Percentiles rank a stretch among this genome's conserved stretches.
phyloP scores from a whole-genome alignment of 2,329 filamentous ascomycete genomes.

The Monilinia vaccinii-corymbosi region DNA sequence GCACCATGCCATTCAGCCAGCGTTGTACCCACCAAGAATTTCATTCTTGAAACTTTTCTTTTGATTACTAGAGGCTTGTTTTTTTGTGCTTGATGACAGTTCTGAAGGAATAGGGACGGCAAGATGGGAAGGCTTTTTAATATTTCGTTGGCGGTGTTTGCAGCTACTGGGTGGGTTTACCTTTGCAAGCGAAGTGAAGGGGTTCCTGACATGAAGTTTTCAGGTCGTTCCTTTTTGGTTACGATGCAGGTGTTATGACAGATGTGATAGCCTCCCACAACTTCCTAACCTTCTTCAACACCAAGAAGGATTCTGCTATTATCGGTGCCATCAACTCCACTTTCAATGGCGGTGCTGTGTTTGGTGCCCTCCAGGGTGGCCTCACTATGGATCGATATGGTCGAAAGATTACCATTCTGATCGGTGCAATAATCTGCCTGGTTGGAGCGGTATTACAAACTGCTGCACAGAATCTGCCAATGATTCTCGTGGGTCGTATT shows the following conservation, averaged over 20 bases:
- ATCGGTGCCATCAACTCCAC: constrained; percentile 53
- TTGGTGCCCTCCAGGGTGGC: constrained; percentile 34
- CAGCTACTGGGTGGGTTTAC: constrained; percentile 30
- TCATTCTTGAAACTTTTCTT: not conserved
- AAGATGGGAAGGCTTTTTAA: constrained; percentile 36
- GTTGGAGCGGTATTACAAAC: constrained; percentile 53
- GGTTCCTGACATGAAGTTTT: constrained; percentile 2
- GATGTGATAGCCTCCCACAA: constrained; percentile 25
- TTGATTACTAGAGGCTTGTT: not conserved
- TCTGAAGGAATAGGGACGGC: not conserved
- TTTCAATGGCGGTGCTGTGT: constrained; percentile 51
- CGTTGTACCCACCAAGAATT: not conserved
- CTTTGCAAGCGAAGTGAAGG: not conserved
- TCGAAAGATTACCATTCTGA: constrained; percentile 46
- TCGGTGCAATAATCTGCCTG: constrained; percentile 50
- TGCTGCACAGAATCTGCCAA: constrained; percentile 42
- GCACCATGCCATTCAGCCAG: not conserved
- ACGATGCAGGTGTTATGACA: constrained; percentile 30
- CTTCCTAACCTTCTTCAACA: constrained; percentile 29
- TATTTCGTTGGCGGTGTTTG: constrained; percentile 34
- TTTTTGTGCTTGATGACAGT: not conserved
- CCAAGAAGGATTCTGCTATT: constrained; percentile 23
- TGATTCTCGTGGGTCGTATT: constrained; percentile 49
- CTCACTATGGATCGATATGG: constrained; percentile 48
- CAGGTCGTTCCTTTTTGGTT: constrained; percentile 34